Evolutionary conservation across 1,139 yeast species (phyloP).

Genomic region (Taphrina communis): DNA sequence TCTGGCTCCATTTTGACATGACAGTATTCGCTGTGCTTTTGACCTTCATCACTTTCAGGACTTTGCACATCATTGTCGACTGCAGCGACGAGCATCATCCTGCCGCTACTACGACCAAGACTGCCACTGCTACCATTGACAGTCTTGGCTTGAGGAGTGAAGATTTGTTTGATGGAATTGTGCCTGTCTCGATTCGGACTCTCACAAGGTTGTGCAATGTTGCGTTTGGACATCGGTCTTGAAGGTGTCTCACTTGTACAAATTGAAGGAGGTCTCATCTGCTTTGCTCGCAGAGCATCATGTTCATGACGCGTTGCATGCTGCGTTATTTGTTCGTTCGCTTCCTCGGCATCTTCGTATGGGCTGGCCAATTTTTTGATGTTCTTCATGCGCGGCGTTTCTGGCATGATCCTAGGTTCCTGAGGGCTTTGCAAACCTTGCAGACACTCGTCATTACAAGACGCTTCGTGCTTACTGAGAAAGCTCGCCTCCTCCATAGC

Average conservation of each 20-base stretch:
- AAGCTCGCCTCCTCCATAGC: background rate
- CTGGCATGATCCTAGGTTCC: background rate
- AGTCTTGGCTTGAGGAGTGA: slow-evolving; percentile 4
- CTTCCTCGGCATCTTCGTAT: slow-evolving; percentile 32
- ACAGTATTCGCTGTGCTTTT: slow-evolving; percentile 14
- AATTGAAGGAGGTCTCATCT: background rate
- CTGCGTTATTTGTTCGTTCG: background rate
- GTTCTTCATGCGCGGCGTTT: background rate
- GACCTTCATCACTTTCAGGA: slow-evolving; percentile 12
- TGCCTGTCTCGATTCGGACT: slow-evolving; percentile 12
- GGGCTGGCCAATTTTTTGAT: slow-evolving; percentile 12
- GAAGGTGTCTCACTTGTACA: slow-evolving; percentile 14
- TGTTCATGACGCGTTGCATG: background rate
- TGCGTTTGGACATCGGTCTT: slow-evolving; percentile 9
- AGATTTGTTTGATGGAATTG: slow-evolving; percentile 1
- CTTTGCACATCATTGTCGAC: background rate
- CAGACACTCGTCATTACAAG: background rate
- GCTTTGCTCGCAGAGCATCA: background rate
- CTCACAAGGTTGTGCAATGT: slow-evolving; percentile 3
- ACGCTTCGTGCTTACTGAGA: background rate
- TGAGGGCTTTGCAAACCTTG: background rate
- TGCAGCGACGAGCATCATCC: background rate
- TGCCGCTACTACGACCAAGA: slow-evolving; percentile 1
- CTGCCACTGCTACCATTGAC: background rate
- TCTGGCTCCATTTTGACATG: slow-evolving; percentile 6